Base-by-base conservation (phyloP, 495 filamentous ascomycete genomes). In the Xylaria sp. region DNA sequence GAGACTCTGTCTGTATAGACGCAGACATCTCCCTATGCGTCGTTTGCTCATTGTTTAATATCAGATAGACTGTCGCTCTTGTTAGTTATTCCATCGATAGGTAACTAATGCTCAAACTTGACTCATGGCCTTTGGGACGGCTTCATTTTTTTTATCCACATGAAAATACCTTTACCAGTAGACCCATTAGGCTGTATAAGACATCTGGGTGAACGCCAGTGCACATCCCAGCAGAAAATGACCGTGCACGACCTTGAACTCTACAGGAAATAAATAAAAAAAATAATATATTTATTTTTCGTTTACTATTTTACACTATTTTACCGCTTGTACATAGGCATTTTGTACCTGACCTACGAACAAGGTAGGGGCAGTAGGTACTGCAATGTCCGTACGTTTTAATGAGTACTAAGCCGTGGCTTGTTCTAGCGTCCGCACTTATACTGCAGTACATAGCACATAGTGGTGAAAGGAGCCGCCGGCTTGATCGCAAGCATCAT, bases 311-410 rank as follows among this genome's bases (percentile, higher is more conserved):
- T 43, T 41, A n/a, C n/a, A n/a, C 37, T 24, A 61, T 61, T 43
- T 40, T 43, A 14, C 21, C 4, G 12, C 37, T 40, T 55, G 52
- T 55, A 55, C 26, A 53, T 15, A 15, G 9, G 9, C 24, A 40
- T 41, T 19, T n/a, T 41, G 8, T 41, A 35, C 14, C 37, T 41
- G 15, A 26, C 33, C 17, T 41, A 61, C 58, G 19, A 63, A 63
- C 40, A 63, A 31, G 40, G 61, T 44, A 53, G 29, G 0, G 24
- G 24, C 50, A 14, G 0, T 8, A 41, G 33, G 37, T 61, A 41
- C 37, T 61, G 58, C 58, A 61, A 61, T 61, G 41, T 41, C 58
- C 58, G 19, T 61, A 15, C 31, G 3, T 37, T 26, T 61, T 61
- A 29, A 29, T 24, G 59, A 61, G 59, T 63, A 46, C 41, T 46